Evolutionary conservation across 1,284 basidiomycete genomes (phyloP), one percentile per base, ranked within the genome.

Genomic region (Sparassis latifolia): DNA sequence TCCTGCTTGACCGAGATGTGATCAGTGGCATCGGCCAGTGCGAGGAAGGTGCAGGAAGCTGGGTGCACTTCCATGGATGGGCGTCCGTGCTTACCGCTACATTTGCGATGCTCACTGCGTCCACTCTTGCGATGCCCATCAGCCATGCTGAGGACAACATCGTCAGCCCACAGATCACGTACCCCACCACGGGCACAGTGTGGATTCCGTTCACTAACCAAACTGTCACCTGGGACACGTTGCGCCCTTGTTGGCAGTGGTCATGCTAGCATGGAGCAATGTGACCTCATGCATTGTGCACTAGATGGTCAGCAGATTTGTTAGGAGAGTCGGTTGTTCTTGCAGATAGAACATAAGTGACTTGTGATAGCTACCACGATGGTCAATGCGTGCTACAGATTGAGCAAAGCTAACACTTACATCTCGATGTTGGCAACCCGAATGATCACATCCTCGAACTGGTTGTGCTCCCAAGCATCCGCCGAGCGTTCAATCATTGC

Each of bases 371-470:
- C 88, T 91, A 45, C 44, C 20, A 7, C 41, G 33, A 45, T 47
- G 31, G 53, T 54, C 9, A 60, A 20, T 20, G 20, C 20, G 20
- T 20, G 53, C 40, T 45, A 46, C 31, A 5, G 5, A 37, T 20
- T 32, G 44, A 29, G 9, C 4, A 27, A 31, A 31, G 10, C 4
- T 5, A 6, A 29, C 30, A 57, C 81, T 54, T 65, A 95, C 84
- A 99, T 98, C 74, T 99, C 97, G 56, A 98, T 84, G 66, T 99
- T 99, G 44, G 97, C 96, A 27, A 92, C 95, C 62, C 94, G 90
- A 61, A 95, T 89, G 52, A 95, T 80, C 49, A 93, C 84, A 60
- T 97, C 94, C 76, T 97, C 97, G 85, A 99, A 99, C 69, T 97
- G 94, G 64, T 93, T 96, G 74, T 99, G 96, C 56, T 99, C 95